Evolutionary conservation across 345 rosid species (phyloP).

Genomic region (thale cress (Arabidopsis thaliana)): TAIR10.1 NC_003075.7:12204501-12205000

Average conservation of each 20-base stretch:
- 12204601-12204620: background rate
- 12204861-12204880: background rate
- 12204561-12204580: background rate
- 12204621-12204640: slow-evolving; percentile 45
- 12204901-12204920: too few species aligned
- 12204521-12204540: slow-evolving; percentile 46
- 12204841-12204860: slow-evolving; percentile 18
- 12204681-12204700: slow-evolving; percentile 34
- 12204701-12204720: background rate
- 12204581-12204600: background rate
- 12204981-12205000: too few species aligned
- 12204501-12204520: slow-evolving; percentile 49
- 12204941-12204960: too few species aligned
- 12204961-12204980: too few species aligned
- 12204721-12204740: slow-evolving; percentile 19
- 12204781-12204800: slow-evolving; percentile 13
- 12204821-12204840: background rate
- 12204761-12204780: background rate
- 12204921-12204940: too few species aligned
- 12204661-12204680: slow-evolving; percentile 42
- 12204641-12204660: slow-evolving; percentile 45
- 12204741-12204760: slow-evolving; percentile 4
- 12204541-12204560: slow-evolving; percentile 46
- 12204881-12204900: too few species aligned
- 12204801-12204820: background rate